Percentiles rank a stretch among this genome's conserved stretches.
Evolutionary conservation across 352 stramenopile species (phyloP).

Genomic region (Phytophthora aleatoria): DNA sequence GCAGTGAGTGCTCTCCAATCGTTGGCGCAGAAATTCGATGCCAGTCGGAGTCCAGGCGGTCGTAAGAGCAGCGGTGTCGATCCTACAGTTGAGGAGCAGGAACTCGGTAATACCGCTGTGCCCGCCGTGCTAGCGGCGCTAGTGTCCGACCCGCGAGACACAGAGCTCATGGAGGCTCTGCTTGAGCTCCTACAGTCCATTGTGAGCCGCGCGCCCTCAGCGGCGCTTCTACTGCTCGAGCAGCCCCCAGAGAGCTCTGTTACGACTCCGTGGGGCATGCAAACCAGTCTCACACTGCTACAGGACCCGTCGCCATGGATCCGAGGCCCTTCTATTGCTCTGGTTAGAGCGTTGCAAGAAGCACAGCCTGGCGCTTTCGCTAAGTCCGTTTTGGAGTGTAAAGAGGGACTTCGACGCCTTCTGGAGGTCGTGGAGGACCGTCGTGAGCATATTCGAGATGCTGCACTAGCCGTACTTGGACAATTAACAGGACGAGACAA

Average conservation of each 20-base stretch:
- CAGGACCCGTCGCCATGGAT: conserved; percentile 86
- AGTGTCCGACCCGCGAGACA: conserved; percentile 76
- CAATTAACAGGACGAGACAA: conserved; percentile 71
- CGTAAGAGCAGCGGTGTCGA: conserved; percentile 11
- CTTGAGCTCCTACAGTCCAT: conserved; percentile 72
- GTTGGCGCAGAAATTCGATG: conserved; percentile 37
- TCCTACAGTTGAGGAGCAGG: conserved; percentile 40
- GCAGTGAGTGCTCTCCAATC: conserved; percentile 52
- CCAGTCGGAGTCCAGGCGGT: not conserved
- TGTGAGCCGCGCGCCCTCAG: conserved; percentile 41
- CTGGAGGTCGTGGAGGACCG: conserved; percentile 81
- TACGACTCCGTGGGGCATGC: conserved; percentile 47
- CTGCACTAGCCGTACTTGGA: conserved; percentile 67
- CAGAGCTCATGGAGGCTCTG: conserved; percentile 87
- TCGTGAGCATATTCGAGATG: conserved; percentile 83
- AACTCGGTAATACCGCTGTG: conserved; percentile 46
- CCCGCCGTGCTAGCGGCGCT: conserved; percentile 65
- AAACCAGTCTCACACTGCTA: conserved; percentile 71
- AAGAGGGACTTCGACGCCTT: conserved; percentile 69
- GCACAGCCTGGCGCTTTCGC: conserved; percentile 56
- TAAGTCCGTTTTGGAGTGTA: conserved; percentile 52
- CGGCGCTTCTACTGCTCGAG: conserved; percentile 48
- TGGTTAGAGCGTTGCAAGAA: conserved; percentile 67
- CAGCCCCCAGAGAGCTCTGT: conserved; percentile 11
- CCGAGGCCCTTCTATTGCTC: conserved; percentile 62